A percentile compares a stretch with the other conserved stretches of the same genome.
phyloP scores from a whole-genome alignment of 768 basidiomycete genomes.

The Hydnomerulius pinastri region DNA sequence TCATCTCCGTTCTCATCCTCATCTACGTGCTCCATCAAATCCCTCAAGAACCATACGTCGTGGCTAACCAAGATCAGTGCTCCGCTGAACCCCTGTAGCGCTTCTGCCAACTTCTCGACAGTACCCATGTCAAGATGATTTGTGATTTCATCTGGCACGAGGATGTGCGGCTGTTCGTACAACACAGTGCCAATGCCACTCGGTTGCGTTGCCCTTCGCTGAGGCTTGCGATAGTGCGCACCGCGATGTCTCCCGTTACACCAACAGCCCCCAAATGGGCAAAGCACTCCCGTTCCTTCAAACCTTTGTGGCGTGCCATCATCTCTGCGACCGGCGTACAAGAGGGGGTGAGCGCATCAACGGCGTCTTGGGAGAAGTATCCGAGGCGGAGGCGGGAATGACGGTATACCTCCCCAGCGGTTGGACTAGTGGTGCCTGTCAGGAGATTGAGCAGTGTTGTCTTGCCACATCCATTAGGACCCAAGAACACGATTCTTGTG shows the following conservation, averaged over 20 bases:
- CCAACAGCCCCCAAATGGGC: constrained; percentile 12
- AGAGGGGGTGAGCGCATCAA: constrained; percentile 46
- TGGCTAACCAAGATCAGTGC: constrained; percentile 67
- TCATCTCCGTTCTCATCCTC: constrained; percentile 25
- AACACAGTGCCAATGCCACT: constrained; percentile 58
- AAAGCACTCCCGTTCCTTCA: constrained; percentile 34
- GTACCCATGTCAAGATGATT: constrained; percentile 69
- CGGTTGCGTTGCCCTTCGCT: constrained; percentile 31
- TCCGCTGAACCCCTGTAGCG: constrained; percentile 53
- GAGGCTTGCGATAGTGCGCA: constrained; percentile 25
- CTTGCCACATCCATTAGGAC: constrained; percentile 39
- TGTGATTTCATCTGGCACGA: constrained; percentile 63
- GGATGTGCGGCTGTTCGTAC: constrained; percentile 51
- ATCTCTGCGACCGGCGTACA: constrained; percentile 26
- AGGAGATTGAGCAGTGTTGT: constrained; percentile 55
- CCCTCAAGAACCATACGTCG: constrained; percentile 43
- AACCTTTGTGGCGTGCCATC: constrained; percentile 26
- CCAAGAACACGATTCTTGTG: constrained; percentile 43
- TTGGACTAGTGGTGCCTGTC: constrained; percentile 42
- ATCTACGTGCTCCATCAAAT: constrained; percentile 22
- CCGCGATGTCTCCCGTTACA: constrained; percentile 8
- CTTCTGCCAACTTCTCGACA: constrained; percentile 53
- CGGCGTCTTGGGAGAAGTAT: constrained; percentile 64
- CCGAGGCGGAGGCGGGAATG: constrained; percentile 58
- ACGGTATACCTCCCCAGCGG: constrained; percentile 47